Conservation (phyloP, 148 eudicot species). For the Heliosperma pusillum region DNA sequence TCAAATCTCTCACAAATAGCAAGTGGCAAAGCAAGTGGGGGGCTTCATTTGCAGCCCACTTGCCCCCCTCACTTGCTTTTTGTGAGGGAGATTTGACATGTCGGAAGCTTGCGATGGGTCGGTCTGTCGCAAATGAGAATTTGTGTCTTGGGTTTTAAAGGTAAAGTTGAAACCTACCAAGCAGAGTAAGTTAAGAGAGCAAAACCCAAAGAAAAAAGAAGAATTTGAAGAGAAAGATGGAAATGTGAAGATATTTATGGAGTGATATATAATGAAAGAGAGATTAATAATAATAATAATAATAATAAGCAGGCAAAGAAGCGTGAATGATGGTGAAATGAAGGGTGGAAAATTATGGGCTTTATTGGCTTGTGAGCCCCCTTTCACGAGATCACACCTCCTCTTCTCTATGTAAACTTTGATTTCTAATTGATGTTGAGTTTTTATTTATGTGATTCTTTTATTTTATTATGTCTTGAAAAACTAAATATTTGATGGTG, state of each 20-base stretch:
- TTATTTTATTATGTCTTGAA: constrained; percentile 15
- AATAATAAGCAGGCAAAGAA: constrained; percentile 24
- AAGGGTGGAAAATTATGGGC: constrained; percentile 19
- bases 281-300: constrained; percentile 13
- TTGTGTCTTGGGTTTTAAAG: no score
- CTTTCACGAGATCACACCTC: constrained; percentile 16
- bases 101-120: no score
- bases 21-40: no score
- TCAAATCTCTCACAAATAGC: no score
- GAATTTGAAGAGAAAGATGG: constrained; percentile 12
- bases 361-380: constrained; percentile 34
- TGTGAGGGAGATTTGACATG: no score
- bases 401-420: constrained; percentile 6
- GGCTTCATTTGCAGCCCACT: no score
- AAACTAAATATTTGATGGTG: constrained; percentile 18
- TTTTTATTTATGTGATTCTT: not conserved
- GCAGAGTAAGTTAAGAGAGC: no score
- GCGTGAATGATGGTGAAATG: constrained; percentile 29
- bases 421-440: not conserved
- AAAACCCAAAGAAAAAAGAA: not conserved
- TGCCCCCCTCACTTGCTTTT: no score
- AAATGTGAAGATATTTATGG: not conserved
- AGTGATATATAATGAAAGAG: not conserved
- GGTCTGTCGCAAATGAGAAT: no score
- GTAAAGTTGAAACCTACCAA: constrained; percentile 18